phyloP scores from a whole-genome alignment of 2,329 filamentous ascomycete genomes.

The Pleoardoris graminearum region DNA sequence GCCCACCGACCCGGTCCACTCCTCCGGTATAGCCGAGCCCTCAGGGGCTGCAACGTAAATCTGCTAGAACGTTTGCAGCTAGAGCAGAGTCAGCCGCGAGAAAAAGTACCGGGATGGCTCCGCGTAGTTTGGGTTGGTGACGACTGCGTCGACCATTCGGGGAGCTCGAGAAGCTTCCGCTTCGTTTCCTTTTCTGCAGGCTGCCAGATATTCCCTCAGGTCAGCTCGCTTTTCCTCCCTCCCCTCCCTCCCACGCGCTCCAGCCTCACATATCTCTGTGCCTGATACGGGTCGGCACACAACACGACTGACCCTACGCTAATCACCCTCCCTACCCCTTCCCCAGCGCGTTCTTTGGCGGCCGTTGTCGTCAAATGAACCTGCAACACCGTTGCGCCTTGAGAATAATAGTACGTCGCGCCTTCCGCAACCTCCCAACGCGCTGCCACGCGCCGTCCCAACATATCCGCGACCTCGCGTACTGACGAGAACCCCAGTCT shows the following conservation, averaged over 20 bases:
- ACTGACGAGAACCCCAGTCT: constrained; percentile 45
- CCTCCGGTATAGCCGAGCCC: constrained; percentile 14
- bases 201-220: constrained; percentile 30
- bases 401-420: constrained; percentile 65
- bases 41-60: constrained; percentile 15
- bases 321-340: constrained; percentile 32
- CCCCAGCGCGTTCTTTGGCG: constrained; percentile 85
- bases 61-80: neutral
- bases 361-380: constrained; percentile 96
- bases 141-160: constrained; percentile 13
- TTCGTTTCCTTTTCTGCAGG: constrained; percentile 19
- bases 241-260: neutral
- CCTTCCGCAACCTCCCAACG: constrained; percentile 9
- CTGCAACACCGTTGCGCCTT: constrained; percentile 72
- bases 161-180: constrained; percentile 16
- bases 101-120: constrained; percentile 21
- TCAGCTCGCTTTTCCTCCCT: constrained; percentile 23
- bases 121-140: constrained; percentile 18
- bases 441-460: constrained; percentile 18
- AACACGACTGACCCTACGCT: constrained; percentile 19
- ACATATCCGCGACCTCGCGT: constrained; percentile 13
- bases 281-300: constrained; percentile 17
- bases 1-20: constrained; percentile 13
- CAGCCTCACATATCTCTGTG: constrained; percentile 7
- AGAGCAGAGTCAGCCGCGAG: constrained; percentile 20